phyloP scores from a whole-genome alignment of 345 rosid species.

The Pelargonium nanum region DNA sequence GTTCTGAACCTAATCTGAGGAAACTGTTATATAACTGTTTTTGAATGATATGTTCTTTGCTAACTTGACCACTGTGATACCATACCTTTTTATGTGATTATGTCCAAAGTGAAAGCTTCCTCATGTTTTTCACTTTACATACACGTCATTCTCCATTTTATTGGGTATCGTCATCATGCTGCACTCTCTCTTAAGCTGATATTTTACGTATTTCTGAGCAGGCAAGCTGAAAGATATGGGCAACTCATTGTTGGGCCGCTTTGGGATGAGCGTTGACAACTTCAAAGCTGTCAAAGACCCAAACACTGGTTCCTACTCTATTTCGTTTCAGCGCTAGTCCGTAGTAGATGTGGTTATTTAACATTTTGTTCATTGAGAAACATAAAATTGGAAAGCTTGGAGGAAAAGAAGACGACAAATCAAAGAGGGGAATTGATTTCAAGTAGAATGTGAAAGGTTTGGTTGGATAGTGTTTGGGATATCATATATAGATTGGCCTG shows the following conservation, averaged over 20 bases:
- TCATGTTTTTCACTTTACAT: background rate
- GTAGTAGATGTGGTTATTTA: background rate
- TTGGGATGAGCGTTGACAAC: constrained; percentile 91
- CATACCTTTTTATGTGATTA: too few relatives aligned
- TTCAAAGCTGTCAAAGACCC: constrained; percentile 96
- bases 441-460: background rate
- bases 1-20: too few relatives aligned
- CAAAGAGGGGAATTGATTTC: background rate
- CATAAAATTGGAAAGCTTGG: background rate
- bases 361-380: background rate
- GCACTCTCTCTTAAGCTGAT: background rate
- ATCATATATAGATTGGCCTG: background rate
- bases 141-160: background rate
- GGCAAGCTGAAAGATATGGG: constrained; percentile 92
- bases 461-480: background rate
- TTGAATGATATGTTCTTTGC: too few relatives aligned
- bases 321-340: constrained; percentile 53
- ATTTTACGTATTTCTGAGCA: constrained; percentile 22
- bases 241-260: constrained; percentile 65
- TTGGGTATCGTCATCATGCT: background rate
- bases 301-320: constrained; percentile 81
- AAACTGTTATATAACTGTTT: too few relatives aligned
- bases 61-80: too few relatives aligned
- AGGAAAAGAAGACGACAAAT: background rate
- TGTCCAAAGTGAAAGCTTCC: background rate